Base-by-base conservation (phyloP, 1,139 yeast species). In the Candida frijolesensis region DNA sequence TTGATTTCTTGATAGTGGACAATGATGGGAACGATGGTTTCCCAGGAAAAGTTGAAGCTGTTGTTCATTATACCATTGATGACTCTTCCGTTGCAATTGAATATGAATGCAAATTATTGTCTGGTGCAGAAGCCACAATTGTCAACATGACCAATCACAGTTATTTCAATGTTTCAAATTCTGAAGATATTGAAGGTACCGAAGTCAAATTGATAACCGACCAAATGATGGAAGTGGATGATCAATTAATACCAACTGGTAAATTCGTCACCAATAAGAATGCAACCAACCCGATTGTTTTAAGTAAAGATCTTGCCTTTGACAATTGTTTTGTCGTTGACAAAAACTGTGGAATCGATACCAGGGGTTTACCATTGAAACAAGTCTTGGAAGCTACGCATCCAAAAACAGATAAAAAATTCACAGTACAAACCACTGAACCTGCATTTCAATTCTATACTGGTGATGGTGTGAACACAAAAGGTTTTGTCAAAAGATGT, bases 361-460 rank as follows among this genome's bases (percentile, higher is more conserved):
- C 86, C 22, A 73, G 87, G 51, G 35, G 55, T 15, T 51, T 58
- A 4, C 62, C 65, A 32, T 66, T 81, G 54, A 64, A 61, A 42
- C 60, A 69, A 30, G 68, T 80, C 15, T 68, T 77, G 35, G 77
- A 72, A 58, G 80, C 83, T n/a, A 66, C 67, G 25, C 79, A 79
- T 59, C 81, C 84, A 19, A 69, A 68, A 27, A 67, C 84, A 8
- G 64, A 69, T 12, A 63, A 77, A 44, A 70, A 71, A 44, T 61
- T 85, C 43, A 65, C 65, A 14, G 78, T 81, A 14, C 63, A 67
- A 27, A 72, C 88, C 9, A 85, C 90, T 1, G 91, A 85, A 55
- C 91, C 91, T 5, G 70, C 83, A 4, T 84, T 82, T 73, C 90
- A 85, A 65, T 72, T 85, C 48, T 85, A 85, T 66, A 83, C 89